These are phyloP conservation scores for Hypoxylon sp. DNA, from an alignment of 2,329 filamentous ascomycete species.

Conservation along the genomic window DNA sequence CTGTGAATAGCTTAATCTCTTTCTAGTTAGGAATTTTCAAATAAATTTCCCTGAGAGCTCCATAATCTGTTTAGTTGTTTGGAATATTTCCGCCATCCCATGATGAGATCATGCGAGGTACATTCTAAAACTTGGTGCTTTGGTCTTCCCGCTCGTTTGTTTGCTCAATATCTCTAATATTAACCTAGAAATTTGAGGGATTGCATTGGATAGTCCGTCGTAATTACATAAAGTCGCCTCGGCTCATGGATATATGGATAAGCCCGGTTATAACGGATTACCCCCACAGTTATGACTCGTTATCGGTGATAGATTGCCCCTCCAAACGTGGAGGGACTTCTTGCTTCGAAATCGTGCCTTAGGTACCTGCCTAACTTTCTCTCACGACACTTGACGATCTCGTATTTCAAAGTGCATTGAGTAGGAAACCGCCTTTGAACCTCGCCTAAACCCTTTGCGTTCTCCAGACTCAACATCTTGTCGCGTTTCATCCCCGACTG, in stretches of 20 bases:
- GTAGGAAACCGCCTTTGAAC: too few species aligned
- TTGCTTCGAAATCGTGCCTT: background rate
- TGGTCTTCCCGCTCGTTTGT: too few species aligned
- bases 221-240: background rate
- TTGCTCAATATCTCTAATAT: too few species aligned
- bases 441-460: background rate
- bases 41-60: constrained; percentile 4
- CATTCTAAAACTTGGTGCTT: background rate
- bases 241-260: background rate
- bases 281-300: background rate
- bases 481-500: background rate
- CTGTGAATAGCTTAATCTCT: constrained; percentile 31
- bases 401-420: background rate
- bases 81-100: too few species aligned
- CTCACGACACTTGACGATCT: background rate
- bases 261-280: background rate
- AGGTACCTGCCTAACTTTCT: background rate
- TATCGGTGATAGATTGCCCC: background rate
- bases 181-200: background rate
- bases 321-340: background rate
- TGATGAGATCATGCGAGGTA: background rate
- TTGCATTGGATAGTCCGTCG: background rate
- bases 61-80: background rate
- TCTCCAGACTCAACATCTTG: background rate
- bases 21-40: constrained; percentile 34